Evolutionary conservation across 345 rosid genomes (phyloP), one percentile per base, ranked within the genome.

Genomic region (Camelina neglecta): DNA sequence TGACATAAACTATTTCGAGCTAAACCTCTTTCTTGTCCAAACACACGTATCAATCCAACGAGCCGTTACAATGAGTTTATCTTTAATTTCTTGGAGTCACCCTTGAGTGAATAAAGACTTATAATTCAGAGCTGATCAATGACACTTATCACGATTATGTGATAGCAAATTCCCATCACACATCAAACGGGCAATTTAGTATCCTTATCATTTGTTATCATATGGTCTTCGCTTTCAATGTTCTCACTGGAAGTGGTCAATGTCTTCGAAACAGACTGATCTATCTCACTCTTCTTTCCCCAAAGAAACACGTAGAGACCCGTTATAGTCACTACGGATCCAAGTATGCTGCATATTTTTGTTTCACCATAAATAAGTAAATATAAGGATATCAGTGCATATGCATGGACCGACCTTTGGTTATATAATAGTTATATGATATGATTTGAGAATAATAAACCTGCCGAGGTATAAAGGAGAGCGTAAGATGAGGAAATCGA

Each of bases 221-320:
- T 23, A 44, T 11, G 69, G 26, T 62, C 68, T 53, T 76, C 53
- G 53, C 44, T 69, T 60, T 69, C 75, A 4, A 35, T 42, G 36
- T 51, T 62, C 23, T 53, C 65, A 76, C 36, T 48, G 59, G 66
- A 69, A 24, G 23, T 38, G 51, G 21, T 23, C 62, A n/a, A 65
- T 56, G 29, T 57, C 23, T 36, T 66, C 35, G 42, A 38, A 58
- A 11, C 72, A 66, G 72, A 58, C 11, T 51, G 58, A 70, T 67
- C 42, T 57, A 29, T 20, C 66, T 74, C 82, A 61, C 24, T 74
- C 60, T 47, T 74, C 74, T 57, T 79, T 1, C 82, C 82, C 82
- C 82, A 79, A 21, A 79, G 79, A 73, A 68, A 79, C n/a, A 79
- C 74, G 74, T 74, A 69, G 47, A 73, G 79, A 41, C 82, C 82